Evolutionary conservation across 164 flowering plant species (phyloP), one percentile per base, ranked within the genome.

Genomic region (Malania oleifera): DNA sequence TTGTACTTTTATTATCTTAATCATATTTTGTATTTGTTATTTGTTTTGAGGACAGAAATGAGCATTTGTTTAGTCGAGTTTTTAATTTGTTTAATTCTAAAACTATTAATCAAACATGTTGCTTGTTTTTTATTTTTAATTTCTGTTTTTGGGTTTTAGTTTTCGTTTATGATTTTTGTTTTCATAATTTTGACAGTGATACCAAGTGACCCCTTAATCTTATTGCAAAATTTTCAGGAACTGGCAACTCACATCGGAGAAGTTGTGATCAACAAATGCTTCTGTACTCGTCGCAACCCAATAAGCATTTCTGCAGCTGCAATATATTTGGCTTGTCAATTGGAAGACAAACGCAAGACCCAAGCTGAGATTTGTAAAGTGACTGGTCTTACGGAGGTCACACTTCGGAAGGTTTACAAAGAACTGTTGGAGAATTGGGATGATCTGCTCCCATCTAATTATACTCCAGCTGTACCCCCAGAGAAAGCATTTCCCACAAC

Each of bases 221-320:
- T 43, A 18, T 1, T 17, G 9, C 48, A 18, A 43, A 23, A 18
- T 47, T 64, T 52, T 45, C 73, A 93, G 99, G 92, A 86, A 48
- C 79, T 93, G 60, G 99, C 97, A n/a, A 88, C 99, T 52, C 97
- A 93, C 71, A 90, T 93, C 61, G 99, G 99, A 46, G 99, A 93
- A 63, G 99, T 93, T 6, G 97, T 93, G 46, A 84, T 90, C 75
- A 93, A 93, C 79, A 93, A 93, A 75, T 93, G 99, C 78, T 93
- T 93, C 76, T 93, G 99, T 80, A 93, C 97, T 8, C 91, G 99
- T 7, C 65, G 99, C 60, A 93, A 93, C 52, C 99, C 99, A 3
- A 93, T 93, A 50, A 93, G 99, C 72, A 93, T 93, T 23, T 93
- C 99, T 38, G 99, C 99, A 1, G 97, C 97, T 54, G 99, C 99